Evolutionary conservation across 140 eudicot species (phyloP), one percentile per base, ranked within the genome.

Genomic region (Flaveria floridana): DNA sequence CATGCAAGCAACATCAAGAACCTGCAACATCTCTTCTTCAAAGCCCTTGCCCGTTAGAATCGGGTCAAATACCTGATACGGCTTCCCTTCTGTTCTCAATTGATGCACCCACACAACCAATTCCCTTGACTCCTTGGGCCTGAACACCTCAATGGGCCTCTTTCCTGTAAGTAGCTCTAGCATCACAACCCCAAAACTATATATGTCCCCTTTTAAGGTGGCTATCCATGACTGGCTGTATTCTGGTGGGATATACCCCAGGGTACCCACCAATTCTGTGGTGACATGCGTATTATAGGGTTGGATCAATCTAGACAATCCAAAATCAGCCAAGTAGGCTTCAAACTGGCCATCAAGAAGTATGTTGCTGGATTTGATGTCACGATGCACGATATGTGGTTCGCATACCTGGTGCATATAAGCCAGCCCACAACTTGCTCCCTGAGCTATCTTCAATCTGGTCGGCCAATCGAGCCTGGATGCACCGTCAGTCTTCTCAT

Each of bases 241-340:
- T 73, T 89, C 95, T 3, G 95, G 95, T 23, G 95, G 95, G 6
- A 89, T 89, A 59, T 86, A 89, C 7, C 96, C 96, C 20, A 86
- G 81, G 65, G 96, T 89, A 11, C 96, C 96, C 15, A 89, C 92
- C 81, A 84, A 62, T 68, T 89, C 96, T 26, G 96, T 89, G 59
- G 91, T 89, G 42, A 89, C 96, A 65, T 86, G 96, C 37, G 96
- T 89, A 6, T 82, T 77, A 75, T 86, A 84, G 1, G 96, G 96
- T 30, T 79, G 89, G 57, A 89, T 86, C 82, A 89, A 23, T 70
- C 96, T 73, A 11, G 96, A 80, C 67, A 86, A 59, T 59, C 96
- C 96, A 25, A 89, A 89, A 83, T 89, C 92, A 0, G 96, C 96
- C 37, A 89, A 87, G 34, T 84, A 89, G 4, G 96, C 96, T 64